These are phyloP conservation scores for Coccinonectria pachysandricola DNA, from an alignment of 2,329 filamentous ascomycete species.

Conservation along the genomic window DNA sequence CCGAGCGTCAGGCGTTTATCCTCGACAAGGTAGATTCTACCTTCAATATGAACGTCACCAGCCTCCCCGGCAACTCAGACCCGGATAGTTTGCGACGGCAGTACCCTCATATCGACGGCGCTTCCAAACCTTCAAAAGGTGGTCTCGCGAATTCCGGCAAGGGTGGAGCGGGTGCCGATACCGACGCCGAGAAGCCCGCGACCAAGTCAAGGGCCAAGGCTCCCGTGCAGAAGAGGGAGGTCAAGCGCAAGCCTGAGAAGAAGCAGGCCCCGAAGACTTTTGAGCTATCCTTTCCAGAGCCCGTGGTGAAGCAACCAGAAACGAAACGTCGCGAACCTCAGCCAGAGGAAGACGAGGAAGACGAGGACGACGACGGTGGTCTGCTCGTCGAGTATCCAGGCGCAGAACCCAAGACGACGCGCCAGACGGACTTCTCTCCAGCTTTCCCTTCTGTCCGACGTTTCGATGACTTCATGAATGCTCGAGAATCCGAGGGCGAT, in stretches of 20 bases:
- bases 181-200: conserved; percentile 10
- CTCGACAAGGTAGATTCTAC: conserved; percentile 73
- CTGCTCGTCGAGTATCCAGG: conserved; percentile 52
- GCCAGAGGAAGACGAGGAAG: conserved; percentile 43
- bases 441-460: conserved; percentile 36
- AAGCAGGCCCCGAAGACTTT: conserved; percentile 26
- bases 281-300: conserved; percentile 26
- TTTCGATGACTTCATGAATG: conserved; percentile 44
- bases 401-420: conserved; percentile 28
- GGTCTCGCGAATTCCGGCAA: too few species aligned
- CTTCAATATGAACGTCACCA: conserved; percentile 77
- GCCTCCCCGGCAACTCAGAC: conserved; percentile 55
- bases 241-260: conserved; percentile 23
- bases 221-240: conserved; percentile 19
- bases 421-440: conserved; percentile 36
- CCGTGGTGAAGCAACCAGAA: conserved; percentile 14
- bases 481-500: conserved; percentile 35
- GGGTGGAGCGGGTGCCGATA: too few species aligned
- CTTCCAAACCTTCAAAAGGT: background rate
- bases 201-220: conserved; percentile 16
- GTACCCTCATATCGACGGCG: conserved; percentile 51
- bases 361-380: conserved; percentile 46
- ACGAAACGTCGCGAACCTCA: conserved; percentile 26
- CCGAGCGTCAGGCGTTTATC: conserved; percentile 62
- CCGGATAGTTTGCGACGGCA: conserved; percentile 52